phyloP scores from a whole-genome alignment of 352 stramenopile species.

The Phytophthora hybrid region DNA sequence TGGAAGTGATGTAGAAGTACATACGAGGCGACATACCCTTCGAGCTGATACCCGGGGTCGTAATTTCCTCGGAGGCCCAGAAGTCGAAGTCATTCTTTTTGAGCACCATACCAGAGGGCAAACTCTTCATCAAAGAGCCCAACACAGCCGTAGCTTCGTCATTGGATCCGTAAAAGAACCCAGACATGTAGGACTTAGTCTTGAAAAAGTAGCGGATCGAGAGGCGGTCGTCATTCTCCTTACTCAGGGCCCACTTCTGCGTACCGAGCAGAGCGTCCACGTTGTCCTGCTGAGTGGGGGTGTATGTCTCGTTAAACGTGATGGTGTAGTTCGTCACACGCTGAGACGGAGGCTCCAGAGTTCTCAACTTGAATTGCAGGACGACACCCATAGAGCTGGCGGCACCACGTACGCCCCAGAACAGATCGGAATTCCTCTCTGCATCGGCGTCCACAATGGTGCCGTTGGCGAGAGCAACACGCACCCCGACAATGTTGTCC shows the following conservation, averaged over 20 bases:
- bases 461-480: slow-evolving; percentile 13
- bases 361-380: slow-evolving; percentile 13
- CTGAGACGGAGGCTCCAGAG: slow-evolving; percentile 8
- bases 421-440: slow-evolving; percentile 4
- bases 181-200: slow-evolving; percentile 2
- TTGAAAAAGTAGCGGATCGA: slow-evolving; percentile 12
- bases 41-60: no score
- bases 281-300: slow-evolving; percentile 16
- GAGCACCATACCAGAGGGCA: no score
- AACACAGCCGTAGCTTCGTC: no score
- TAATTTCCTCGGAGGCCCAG: no score
- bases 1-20: no score
- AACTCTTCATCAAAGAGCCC: no score
- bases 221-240: slow-evolving; percentile 13
- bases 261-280: slow-evolving; percentile 10
- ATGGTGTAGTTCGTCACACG: slow-evolving; percentile 16
- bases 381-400: slow-evolving; percentile 19
- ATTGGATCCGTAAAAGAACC: no score
- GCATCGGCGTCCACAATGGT: slow-evolving; percentile 11
- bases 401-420: slow-evolving; percentile 13
- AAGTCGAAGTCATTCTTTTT: no score
- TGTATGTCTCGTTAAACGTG: slow-evolving; percentile 8
- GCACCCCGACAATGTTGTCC: slow-evolving; percentile 13
- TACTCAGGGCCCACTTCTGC: slow-evolving; percentile 15
- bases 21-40: no score